Base-by-base conservation (phyloP, 805 yeast genomes). In the Priceomyces fermenticarens region DNA sequence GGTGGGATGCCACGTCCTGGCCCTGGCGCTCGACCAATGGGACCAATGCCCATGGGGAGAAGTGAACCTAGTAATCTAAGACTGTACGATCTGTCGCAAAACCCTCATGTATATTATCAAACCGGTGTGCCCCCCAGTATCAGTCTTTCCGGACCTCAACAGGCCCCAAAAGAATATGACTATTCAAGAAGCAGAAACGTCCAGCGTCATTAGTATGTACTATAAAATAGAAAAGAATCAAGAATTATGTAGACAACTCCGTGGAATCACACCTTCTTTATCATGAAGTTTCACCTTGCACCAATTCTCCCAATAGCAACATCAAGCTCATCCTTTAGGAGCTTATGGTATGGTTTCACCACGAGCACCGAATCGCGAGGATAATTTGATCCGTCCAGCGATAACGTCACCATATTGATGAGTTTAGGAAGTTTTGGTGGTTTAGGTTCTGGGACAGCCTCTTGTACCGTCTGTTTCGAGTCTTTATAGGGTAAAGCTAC, bases 271-370 rank as follows among this genome's bases (percentile, higher is more conserved):
- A 2, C 75, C 73, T 7, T 40, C 42, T 11, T 13, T 27, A 17
- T 15, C 11, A 37, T 32, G 12, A 13, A 51, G 7, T 23, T 49
- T 53, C 12, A 65, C 64, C 13, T 53, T 52, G 43, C 70, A 66
- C 75, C 75, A 70, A 3, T 70, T 72, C 36, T 67, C 73, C 10
- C 60, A 44, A 42, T 59, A 64, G 4, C 45, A 3, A 69, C 45
- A 9, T 60, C 47, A 10, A 68, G 35, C 45, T 70, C 75, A 42
- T 70, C 75, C 4, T 49, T 47, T 30, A 68, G 49, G 4, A 51
- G 45, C 38, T 56, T 60, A 3, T 43, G 46, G 36, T 67, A 70
- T 1, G 53, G 40, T 44, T 50, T 55, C 3, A 58, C 50, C 11
- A 60, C 70, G 17, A 32, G 13, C 34, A 32, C 4, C 34, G 36